These are phyloP conservation scores for Guadua angustifolia DNA, from an alignment of 176 grass and related monocot genomes.

Conservation along the genomic window DNA sequence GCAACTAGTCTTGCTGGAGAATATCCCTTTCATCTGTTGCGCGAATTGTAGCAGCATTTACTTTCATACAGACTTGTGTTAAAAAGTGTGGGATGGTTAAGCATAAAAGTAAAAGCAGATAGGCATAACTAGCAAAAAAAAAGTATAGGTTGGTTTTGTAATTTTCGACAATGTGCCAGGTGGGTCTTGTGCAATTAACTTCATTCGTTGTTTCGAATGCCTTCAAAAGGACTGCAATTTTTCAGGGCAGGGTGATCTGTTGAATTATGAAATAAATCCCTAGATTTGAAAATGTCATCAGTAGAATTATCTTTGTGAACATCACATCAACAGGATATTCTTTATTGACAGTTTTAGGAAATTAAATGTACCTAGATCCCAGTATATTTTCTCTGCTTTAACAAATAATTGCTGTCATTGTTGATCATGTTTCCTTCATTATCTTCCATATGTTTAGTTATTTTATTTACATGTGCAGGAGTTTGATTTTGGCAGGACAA, in stretches of 20 bases:
- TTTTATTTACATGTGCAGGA: conserved; percentile 71
- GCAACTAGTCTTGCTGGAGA: not conserved
- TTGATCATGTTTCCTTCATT: conserved; percentile 42
- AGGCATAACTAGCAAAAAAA: not conserved
- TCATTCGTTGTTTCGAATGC: not conserved
- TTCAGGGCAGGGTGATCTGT: not conserved
- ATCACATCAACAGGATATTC: not conserved
- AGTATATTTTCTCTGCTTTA: not conserved
- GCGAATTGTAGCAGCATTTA: not conserved
- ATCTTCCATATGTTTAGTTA: conserved; percentile 51
- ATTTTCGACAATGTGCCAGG: not conserved
- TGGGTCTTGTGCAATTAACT: not conserved
- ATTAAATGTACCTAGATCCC: conserved; percentile 15
- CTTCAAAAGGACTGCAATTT: not conserved
- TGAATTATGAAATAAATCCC: not conserved
- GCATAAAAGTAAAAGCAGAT: not conserved
- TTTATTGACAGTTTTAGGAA: not conserved
- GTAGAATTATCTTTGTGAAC: not conserved
- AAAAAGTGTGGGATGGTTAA: not conserved
- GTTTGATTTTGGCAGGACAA: conserved; percentile 72
- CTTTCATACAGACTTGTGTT: not conserved
- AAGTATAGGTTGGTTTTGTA: not conserved
- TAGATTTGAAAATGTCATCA: not conserved
- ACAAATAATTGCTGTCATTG: not conserved
- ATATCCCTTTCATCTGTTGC: not conserved